phyloP scores from a whole-genome alignment of 2,329 filamentous ascomycete genomes.

The Phialophora verrucosa region DNA sequence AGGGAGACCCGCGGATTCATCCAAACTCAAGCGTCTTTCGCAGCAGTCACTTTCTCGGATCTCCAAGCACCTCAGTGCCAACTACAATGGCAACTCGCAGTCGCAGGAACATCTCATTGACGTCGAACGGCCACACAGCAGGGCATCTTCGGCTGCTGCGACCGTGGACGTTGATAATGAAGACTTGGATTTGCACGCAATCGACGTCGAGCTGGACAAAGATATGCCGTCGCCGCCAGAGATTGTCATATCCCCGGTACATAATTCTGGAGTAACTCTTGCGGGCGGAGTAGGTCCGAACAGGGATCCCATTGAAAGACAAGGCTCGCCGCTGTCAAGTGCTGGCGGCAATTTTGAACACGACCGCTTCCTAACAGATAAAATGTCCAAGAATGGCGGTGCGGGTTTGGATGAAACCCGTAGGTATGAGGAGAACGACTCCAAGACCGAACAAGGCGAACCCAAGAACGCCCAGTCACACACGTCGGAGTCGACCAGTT shows the following conservation, averaged over 20 bases:
- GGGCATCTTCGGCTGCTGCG: constrained; percentile 39
- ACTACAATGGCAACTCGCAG: constrained; percentile 22
- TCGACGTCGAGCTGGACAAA: constrained; percentile 40
- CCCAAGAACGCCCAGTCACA: constrained; percentile 19
- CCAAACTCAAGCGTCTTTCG: constrained; percentile 28
- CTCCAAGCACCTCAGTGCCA: constrained; percentile 26
- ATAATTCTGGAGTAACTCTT: neutral
- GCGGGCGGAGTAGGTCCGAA: too few species aligned
- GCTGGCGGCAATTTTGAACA: constrained; percentile 2
- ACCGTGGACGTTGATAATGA: constrained; percentile 38
- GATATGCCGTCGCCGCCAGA: constrained; percentile 39
- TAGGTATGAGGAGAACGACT: neutral
- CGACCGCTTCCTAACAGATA: constrained; percentile 5
- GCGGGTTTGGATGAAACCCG: neutral
- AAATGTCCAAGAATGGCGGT: neutral
- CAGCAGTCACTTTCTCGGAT: constrained; percentile 28
- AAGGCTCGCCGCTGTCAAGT: neutral
- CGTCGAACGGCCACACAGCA: constrained; percentile 27
- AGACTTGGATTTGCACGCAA: constrained; percentile 25
- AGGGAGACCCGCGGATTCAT: neutral
- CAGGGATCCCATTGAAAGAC: neutral
- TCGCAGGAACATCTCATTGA: constrained; percentile 37
- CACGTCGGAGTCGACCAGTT: constrained; percentile 21
- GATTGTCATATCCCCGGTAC: constrained; percentile 33
- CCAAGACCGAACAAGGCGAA: neutral